Base-by-base conservation (phyloP, 441 rosid species). In the Omphalea diandra region DNA sequence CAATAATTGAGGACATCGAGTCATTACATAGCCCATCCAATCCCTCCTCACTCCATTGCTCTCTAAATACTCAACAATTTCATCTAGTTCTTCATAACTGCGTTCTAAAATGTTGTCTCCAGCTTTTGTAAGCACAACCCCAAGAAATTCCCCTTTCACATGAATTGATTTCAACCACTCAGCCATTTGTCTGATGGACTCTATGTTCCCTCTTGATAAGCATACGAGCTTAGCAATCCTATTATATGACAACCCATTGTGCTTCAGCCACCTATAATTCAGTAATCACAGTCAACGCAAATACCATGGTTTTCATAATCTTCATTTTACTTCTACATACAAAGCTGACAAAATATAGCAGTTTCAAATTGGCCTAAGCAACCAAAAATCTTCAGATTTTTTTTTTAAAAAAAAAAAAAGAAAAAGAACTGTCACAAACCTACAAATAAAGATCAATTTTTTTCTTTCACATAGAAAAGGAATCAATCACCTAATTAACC, bases 251-350 rank as follows among this genome's bases (percentile, higher is more conserved):
- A 90, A 68, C 7, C 73, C 73, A 81, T 88, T 83, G 80, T 94
- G 94, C 76, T 94, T 94, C 90, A 94, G 84, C 97, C 95, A 94
- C 96, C 97, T 90, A 77, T 41, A 78, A 53, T 64, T 68, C 72
- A n/a, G 36, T 31, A 52, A 65, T 41, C 73, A 82, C 47, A n/a
- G 54, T 75, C 69, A 73, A 47, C 63, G 73, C 53, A 64, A 47
- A 49, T 53, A 36, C 7, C 22, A 56, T 29, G 14, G 43, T 35
- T 12, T 50, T 11, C 11, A 33, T 38, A 31, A 40, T 52, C 33
- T 53, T 27, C 22, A 27, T 38, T 40, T 22, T 4, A 63, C 53
- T 62, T 62, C 43, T 24, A 62, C 53, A 52, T 38, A 57, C 18
- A 69, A 32, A 10, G 35, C 18, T 43, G 11, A 31, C 29, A 43